Base-by-base conservation (phyloP, 2,329 filamentous ascomycete species). In the Daldinia eschscholtzii region DNA sequence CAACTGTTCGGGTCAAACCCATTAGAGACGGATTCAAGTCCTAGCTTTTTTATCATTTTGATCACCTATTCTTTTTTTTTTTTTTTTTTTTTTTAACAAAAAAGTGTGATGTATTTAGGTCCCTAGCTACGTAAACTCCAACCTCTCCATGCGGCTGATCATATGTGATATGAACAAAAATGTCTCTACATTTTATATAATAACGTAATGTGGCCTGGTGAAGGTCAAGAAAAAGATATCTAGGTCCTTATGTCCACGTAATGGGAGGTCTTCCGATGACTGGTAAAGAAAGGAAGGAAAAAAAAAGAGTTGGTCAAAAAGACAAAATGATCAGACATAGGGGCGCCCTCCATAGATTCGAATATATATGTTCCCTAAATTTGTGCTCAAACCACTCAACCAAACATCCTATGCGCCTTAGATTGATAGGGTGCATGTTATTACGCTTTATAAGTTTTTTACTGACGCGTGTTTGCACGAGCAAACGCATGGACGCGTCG, bases 261-360 rank as follows among this genome's bases (percentile, higher is more conserved):
- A 23, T 23, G 10, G 33, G 6, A 35, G 33, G 33, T 35, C 6
- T 35, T 35, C 33, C 2, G 33, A 6, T 9, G 7, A 7, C 6
- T 7, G 10, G 7, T 35, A 1, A 6, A 30, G 7, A 30, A 30
- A 30, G 7, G 28, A 30, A 30, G n/a, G n/a, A 30, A 30, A 30
- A 7, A 35, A 35, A 35, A 50, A 28, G 30, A 50, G 23, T 50
- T 50, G 26, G 26, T 9, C 10, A 50, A 50, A 50, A 50, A 15
- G 46, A 10, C 26, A 50, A 50, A 50, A 50, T 50, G 15, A 26
- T 28, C 46, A 50, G 15, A 50, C 20, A 50, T 50, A 28, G 10
- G 3, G 2, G 3, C 23, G 10, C 12, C 4, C 26, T 50, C 46
- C 46, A 28, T 30, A 52, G 28, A 33, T 52, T 33, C 26, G 26